Evolutionary conservation across 257 asterid species (phyloP).

Genomic region (Solanum chilense): DNA sequence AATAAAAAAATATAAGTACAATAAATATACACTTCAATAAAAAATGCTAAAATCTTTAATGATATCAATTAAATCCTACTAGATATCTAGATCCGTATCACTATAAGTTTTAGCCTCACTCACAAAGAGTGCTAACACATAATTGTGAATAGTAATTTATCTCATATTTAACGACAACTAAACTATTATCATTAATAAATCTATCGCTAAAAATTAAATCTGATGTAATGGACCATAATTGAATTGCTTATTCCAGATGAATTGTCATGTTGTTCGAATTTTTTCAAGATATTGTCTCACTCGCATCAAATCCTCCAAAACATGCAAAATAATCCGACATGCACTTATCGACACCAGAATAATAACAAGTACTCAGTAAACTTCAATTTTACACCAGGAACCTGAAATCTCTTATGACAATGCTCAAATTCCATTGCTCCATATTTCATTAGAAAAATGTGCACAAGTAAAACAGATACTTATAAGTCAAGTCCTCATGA

Average conservation of each 20-base stretch:
- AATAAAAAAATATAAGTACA: too few species aligned
- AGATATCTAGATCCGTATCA: not conserved
- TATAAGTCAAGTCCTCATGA: not conserved
- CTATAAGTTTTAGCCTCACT: too few species aligned
- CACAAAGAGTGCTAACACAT: too few species aligned
- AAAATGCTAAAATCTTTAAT: fast-evolving
- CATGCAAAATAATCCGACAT: not conserved
- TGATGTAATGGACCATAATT: not conserved
- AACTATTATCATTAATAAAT: too few species aligned
- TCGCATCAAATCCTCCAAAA: not conserved
- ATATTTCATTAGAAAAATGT: not conserved
- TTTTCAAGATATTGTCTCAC: not conserved
- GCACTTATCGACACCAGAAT: not conserved
- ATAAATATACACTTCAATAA: too few species aligned
- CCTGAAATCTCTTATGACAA: not conserved
- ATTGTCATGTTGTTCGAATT: not conserved
- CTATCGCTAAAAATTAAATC: too few species aligned
- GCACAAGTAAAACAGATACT: not conserved
- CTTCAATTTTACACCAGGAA: not conserved
- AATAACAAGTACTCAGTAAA: not conserved
- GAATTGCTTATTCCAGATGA: not conserved
- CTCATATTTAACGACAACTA: not conserved
- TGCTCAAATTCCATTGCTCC: not conserved
- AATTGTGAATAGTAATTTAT: too few species aligned
- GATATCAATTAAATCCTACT: fast-evolving